Base-by-base conservation (phyloP, 495 filamentous ascomycete species). In the Patellaria atrata region DNA sequence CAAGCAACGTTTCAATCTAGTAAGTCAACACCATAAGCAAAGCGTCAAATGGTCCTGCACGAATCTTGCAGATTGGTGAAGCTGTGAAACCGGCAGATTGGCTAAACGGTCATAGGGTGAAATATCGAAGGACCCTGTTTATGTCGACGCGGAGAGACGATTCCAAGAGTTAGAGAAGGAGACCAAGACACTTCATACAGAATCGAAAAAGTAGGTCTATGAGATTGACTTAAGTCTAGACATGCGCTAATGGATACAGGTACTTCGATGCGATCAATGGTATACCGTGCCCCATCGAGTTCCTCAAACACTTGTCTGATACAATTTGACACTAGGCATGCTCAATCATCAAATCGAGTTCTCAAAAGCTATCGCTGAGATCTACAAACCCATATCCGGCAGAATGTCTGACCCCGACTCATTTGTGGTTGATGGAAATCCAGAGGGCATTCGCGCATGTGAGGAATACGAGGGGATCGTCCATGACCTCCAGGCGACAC, bases 361-460 rank as follows among this genome's bases (percentile, higher is more conserved):
- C 65, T 91, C 86, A 45, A 77, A 93, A 62, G 82, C 83, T 22
- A 79, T 89, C 60, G 77, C 77, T 29, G 91, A 99, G 59, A 77
- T 99, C 44, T 99, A 99, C 65, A 94, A 92, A 52, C 89, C 89
- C 30, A 96, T 99, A 45, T 94, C 85, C 40, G 89, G 89, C 13
- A 81, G 87, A 40, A 69, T 92, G 52, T 94, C 87, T 22, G 89
- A 96, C 61, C 91, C 89, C 19, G 80, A 85, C 41, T 79, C 79
- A 12, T 71, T 80, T 37, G 63, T 77, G 21, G 61, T 69, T 14
- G 75, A 89, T 59, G 89, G 84, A 27, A 94, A 94, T 49, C 69
- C 77, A n/a, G 89, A 91, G 52, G 89, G 89, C 16, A 96, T 99
- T 48, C 63, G 71, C 40, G 89, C 89, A 16, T 99, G 91, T 56